A percentile compares a stretch with the other conserved stretches of the same genome.
phyloP scores from a whole-genome alignment of 768 basidiomycete species.

The Leccinum broughii region DNA sequence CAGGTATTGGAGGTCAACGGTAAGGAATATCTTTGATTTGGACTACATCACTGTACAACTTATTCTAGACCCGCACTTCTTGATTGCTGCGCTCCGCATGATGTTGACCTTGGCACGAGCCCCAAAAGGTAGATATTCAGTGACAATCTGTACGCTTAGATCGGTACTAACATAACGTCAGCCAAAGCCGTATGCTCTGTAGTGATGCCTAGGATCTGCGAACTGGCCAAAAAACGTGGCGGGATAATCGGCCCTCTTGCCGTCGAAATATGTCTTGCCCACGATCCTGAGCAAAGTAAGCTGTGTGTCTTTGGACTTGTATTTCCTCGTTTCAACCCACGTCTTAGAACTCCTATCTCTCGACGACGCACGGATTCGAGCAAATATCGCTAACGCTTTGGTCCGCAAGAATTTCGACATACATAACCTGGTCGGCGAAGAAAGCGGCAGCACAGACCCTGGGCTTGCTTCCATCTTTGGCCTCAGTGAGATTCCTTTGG shows the following conservation, averaged over 20 bases:
- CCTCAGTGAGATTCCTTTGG: constrained; percentile 10
- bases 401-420: constrained; percentile 3
- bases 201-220: constrained; percentile 17
- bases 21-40: neutral
- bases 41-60: neutral
- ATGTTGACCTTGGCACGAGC: constrained; percentile 15
- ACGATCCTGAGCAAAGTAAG: constrained; percentile 12
- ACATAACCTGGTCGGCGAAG: neutral
- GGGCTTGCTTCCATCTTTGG: constrained; percentile 14
- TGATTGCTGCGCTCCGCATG: constrained; percentile 21
- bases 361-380: constrained; percentile 9
- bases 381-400: constrained; percentile 19
- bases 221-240: constrained; percentile 12
- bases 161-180: neutral
- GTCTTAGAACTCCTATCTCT: constrained; percentile 13
- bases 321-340: neutral
- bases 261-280: constrained; percentile 18
- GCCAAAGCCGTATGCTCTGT: neutral
- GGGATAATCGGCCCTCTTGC: constrained; percentile 20
- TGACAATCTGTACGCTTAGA: neutral
- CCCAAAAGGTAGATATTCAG: constrained; percentile 10
- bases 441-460: neutral
- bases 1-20: constrained; percentile 15
- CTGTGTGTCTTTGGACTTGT: neutral
- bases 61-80: constrained; percentile 6